These are phyloP conservation scores for Rhodotorula sp. DNA, from an alignment of 1,284 basidiomycete species.

Conservation along the genomic window DNA sequence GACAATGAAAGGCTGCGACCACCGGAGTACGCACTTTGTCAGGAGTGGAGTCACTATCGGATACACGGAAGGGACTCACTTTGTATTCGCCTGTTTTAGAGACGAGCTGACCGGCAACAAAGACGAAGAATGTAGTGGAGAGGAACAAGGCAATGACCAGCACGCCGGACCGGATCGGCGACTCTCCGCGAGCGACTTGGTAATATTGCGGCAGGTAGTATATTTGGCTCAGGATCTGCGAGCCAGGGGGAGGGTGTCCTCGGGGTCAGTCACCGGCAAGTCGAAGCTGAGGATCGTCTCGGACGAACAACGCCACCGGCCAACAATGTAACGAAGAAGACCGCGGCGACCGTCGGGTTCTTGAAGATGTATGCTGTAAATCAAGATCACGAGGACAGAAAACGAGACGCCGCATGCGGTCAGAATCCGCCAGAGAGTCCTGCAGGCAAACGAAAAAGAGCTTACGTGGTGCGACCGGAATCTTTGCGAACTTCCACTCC, in stretches of 20 bases:
- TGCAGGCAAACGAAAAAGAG: neutral
- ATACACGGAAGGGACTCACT: neutral
- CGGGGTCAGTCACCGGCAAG: neutral
- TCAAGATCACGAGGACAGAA: neutral
- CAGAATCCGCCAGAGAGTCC: too few species aligned
- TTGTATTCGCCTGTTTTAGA: conserved; percentile 31
- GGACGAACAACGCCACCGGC: conserved; percentile 42
- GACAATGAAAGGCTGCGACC: conserved; percentile 55
- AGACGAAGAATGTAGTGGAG: conserved; percentile 46
- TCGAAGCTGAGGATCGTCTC: neutral
- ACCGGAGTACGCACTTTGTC: conserved; percentile 55
- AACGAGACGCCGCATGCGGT: neutral
- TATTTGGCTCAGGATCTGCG: conserved; percentile 49
- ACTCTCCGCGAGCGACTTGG: conserved; percentile 61
- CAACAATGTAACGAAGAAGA: conserved; percentile 65
- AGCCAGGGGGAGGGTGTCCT: neutral
- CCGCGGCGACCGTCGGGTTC: conserved; percentile 64
- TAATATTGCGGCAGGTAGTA: conserved; percentile 54
- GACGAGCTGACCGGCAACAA: conserved; percentile 54
- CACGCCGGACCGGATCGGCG: conserved; percentile 62
- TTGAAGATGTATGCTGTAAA: conserved; percentile 67
- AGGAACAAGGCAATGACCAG: conserved; percentile 66
- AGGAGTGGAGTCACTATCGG: neutral
- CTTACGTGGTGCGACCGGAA: conserved; percentile 55
- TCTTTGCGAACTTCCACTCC: conserved; percentile 66